Evolutionary conservation across 345 rosid species (phyloP), one percentile per base, ranked within the genome.

Genomic region (Camelina laxa): DNA sequence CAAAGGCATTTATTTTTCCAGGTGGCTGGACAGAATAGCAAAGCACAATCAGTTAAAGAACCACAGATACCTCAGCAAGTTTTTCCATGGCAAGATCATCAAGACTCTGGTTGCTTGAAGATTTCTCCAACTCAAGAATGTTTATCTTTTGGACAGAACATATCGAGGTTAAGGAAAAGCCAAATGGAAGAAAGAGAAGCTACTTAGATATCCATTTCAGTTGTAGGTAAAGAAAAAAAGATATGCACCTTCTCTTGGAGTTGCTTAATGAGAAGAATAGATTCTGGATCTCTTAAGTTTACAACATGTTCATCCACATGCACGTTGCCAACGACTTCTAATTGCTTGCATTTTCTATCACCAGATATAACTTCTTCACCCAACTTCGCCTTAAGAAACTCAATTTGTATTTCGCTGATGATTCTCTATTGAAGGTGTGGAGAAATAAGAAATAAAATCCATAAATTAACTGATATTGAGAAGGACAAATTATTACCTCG

Each of bases 211-310:
- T 21, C 27, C 12, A 27, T n/a, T 50, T 16, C 9, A 50, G 39
- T 54, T 61, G 64, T 36, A 24, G 41, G 35, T 59, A 55, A 54
- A 42, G 42, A 57, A 56, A 65, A 71, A 71, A 42, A 30, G 57
- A 78, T 62, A 69, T 45, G 65, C 65, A 91, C 98, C 97, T 91
- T 90, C 84, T 89, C 96, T 79, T 91, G 89, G 57, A 93, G 97
- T 84, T 87, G 92, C 80, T 88, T 87, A 80, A 88, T 88, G 64
- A 89, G 87, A 82, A 80, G 77, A 74, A 84, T 84, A 77, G 84
- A 82, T 78, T 91, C 96, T 6, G 82, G 84, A 82, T 87, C 96
- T 78, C 84, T 79, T 64, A 67, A 60, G 72, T 83, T 75, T 38
- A 60, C 78, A 75, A 16, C 57, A 65, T 65, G 82, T 69, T 88